phyloP scores from a whole-genome alignment of 805 yeast genomes.

The Teunomyces tritomae region DNA sequence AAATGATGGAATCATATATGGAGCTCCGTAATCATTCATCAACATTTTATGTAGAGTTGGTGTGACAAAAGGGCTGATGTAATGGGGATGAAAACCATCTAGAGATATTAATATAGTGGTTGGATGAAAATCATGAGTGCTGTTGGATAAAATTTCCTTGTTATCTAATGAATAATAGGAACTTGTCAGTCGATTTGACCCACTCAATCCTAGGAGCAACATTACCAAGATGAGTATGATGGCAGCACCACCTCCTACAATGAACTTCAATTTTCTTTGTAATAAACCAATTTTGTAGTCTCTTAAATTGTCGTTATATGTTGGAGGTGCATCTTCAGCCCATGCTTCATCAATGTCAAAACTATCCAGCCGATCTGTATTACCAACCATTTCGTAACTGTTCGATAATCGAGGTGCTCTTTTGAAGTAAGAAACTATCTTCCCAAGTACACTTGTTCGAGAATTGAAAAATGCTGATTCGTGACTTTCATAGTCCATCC shows the following conservation, averaged over 20 bases:
- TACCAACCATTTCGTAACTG: conserved; percentile 11
- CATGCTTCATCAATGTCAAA: conserved; percentile 6
- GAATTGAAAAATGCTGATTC: neutral
- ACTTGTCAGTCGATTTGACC: neutral
- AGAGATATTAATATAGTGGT: conserved; percentile 77
- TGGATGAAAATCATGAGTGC: conserved; percentile 69
- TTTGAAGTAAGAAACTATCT: conserved; percentile 6
- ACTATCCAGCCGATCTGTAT: neutral
- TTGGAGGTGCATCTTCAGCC: neutral
- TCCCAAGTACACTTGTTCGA: neutral
- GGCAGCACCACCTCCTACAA: conserved; percentile 9
- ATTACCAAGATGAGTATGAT: neutral
- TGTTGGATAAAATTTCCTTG: conserved; percentile 41
- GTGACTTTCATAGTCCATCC: conserved; percentile 22
- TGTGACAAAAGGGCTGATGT: conserved; percentile 61
- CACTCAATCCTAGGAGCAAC: neutral
- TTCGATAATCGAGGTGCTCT: neutral
- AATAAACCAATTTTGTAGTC: conserved; percentile 25
- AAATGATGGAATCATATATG: conserved; percentile 83
- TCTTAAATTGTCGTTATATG: conserved; percentile 12
- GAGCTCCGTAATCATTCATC: conserved; percentile 57
- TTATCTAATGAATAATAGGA: neutral
- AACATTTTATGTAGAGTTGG: conserved; percentile 67
- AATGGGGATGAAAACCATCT: conserved; percentile 92
- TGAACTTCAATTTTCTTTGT: conserved; percentile 18